phyloP scores from a whole-genome alignment of 352 stramenopile species.

The Bremia lactucae region DNA sequence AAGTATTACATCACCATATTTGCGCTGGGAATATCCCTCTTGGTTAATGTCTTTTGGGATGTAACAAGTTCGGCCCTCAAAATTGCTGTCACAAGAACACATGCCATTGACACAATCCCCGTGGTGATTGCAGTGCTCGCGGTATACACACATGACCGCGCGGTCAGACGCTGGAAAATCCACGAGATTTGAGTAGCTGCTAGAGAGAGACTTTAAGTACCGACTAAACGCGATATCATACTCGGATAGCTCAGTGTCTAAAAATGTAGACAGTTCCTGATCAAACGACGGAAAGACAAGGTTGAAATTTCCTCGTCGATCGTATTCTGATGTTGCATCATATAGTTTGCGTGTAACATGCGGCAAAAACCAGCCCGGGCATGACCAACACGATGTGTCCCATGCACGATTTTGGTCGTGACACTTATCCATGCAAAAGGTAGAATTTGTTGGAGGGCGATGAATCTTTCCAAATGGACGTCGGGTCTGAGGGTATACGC shows the following conservation, averaged over 20 bases:
- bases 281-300: slow-evolving; percentile 58
- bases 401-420: slow-evolving; percentile 42
- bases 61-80: slow-evolving; percentile 76
- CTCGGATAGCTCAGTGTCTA: slow-evolving; percentile 44
- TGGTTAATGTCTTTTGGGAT: slow-evolving; percentile 48
- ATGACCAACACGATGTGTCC: slow-evolving; percentile 70
- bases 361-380: slow-evolving; percentile 57
- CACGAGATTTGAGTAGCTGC: slow-evolving; percentile 31
- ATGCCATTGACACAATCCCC: slow-evolving; percentile 75
- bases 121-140: slow-evolving; percentile 70
- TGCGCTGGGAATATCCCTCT: slow-evolving; percentile 18
- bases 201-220: slow-evolving; percentile 62
- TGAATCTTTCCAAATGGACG: slow-evolving; percentile 58
- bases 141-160: slow-evolving; percentile 54
- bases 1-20: slow-evolving; percentile 15
- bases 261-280: slow-evolving; percentile 41
- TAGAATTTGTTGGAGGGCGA: slow-evolving; percentile 19
- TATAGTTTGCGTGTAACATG: slow-evolving; percentile 50
- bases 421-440: slow-evolving; percentile 58
- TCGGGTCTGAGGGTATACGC: slow-evolving; percentile 48
- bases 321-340: slow-evolving; percentile 43
- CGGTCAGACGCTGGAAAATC: slow-evolving; percentile 30
- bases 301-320: slow-evolving; percentile 56
- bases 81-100: slow-evolving; percentile 62
- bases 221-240: slow-evolving; percentile 59